Conservation (phyloP, 805 yeast species). For the Wickerhamiella spandovensis region DNA sequence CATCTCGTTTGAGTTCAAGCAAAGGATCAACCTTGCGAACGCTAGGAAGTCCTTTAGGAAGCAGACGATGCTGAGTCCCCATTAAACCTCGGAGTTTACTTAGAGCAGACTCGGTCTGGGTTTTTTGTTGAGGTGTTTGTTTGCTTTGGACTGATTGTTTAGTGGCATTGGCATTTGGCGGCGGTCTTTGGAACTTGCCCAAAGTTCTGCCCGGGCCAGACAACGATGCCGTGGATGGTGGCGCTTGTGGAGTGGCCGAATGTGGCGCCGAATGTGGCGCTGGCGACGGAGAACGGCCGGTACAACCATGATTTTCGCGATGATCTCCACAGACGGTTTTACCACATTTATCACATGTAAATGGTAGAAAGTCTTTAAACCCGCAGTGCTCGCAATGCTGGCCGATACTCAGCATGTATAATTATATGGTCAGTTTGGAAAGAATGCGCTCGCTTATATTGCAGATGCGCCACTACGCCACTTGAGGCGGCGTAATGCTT, state of each 20-base stretch:
- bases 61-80: not conserved
- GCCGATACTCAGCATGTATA: constrained; percentile 21
- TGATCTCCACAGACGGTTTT: constrained; percentile 28
- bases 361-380: constrained; percentile 31
- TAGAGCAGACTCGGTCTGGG: not conserved
- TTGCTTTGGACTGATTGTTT: too few relatives aligned
- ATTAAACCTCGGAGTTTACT: not conserved
- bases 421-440: not conserved
- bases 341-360: constrained; percentile 27
- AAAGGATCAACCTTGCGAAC: constrained; percentile 1
- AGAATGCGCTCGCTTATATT: too few relatives aligned
- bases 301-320: constrained; percentile 28
- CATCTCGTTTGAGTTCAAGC: constrained; percentile 20
- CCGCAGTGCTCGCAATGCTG: constrained; percentile 28
- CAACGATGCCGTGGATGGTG: not conserved
- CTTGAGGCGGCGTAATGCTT: too few relatives aligned
- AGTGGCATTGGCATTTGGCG: not conserved
- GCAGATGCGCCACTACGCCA: not conserved
- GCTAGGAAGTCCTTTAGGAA: not conserved
- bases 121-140: not conserved
- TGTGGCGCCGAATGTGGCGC: too few relatives aligned
- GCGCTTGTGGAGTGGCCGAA: not conserved
- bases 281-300: constrained; percentile 7
- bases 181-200: not conserved
- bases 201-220: not conserved